These are phyloP conservation scores for Catenaria anguillulae DNA, from an alignment of 371 early-diverging fungal species.

Conservation along the genomic window DNA sequence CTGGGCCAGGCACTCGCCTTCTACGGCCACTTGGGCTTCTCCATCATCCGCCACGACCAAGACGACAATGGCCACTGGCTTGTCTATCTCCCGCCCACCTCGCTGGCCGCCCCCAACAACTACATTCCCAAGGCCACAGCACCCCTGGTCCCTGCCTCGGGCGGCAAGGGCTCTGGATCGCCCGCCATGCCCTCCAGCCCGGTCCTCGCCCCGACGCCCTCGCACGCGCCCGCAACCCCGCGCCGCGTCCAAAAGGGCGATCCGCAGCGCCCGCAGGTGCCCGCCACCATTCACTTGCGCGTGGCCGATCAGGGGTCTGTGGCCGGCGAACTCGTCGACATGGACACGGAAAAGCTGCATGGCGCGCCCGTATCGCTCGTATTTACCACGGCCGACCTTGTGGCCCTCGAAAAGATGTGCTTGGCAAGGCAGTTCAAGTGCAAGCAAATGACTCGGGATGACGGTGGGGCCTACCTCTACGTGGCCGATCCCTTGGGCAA, in stretches of 20 bases:
- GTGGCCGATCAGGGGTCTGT: neutral
- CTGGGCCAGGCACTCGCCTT: slow-evolving; percentile 30
- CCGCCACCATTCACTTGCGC: neutral
- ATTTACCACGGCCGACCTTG: neutral
- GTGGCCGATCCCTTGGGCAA: slow-evolving; percentile 64
- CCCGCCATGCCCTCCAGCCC: neutral
- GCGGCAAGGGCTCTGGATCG: slow-evolving; percentile 8
- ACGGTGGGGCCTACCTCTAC: slow-evolving; percentile 26
- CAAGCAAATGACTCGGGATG: neutral
- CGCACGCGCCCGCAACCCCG: too few relatives aligned
- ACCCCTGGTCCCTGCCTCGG: slow-evolving; percentile 22
- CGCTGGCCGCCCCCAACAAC: slow-evolving; percentile 21
- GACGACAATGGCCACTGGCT: slow-evolving; percentile 13
- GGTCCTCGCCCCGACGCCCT: too few relatives aligned
- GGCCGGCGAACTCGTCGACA: too few relatives aligned
- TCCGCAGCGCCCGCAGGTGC: neutral
- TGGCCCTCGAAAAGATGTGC: neutral
- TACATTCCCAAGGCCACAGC: slow-evolving; percentile 18
- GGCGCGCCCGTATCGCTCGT: neutral
- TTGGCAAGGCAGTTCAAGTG: neutral
- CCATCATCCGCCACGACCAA: slow-evolving; percentile 22
- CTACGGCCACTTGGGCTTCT: slow-evolving; percentile 41
- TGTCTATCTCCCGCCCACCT: slow-evolving; percentile 21
- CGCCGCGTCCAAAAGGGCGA: too few relatives aligned
- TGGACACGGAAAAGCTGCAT: neutral